Base-by-base conservation (phyloP, 768 basidiomycete species). In the Royoungia palumana region DNA sequence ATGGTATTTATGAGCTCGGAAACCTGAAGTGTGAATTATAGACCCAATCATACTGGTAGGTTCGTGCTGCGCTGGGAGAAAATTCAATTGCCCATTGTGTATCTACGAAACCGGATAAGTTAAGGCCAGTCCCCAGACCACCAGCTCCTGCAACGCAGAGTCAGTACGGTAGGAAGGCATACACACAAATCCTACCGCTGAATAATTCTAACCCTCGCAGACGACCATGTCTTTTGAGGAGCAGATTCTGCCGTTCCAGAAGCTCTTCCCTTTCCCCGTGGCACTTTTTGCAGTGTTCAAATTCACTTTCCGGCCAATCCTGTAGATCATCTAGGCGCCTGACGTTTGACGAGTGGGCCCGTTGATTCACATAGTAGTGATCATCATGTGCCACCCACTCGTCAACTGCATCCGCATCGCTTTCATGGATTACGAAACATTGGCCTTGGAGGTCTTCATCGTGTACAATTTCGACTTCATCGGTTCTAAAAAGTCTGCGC, bases 51-150 rank as follows among this genome's bases (percentile, higher is more conserved):
- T 54, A 88, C 87, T 69, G 59, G 47, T 81, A 86, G 2, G 85
- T 86, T 43, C 69, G 69, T 3, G 85, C 83, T 27, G 87, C 85
- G 46, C 82, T 72, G 14, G 78, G 74, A 0, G 75, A 78, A 54
- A 75, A 79, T 60, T 89, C 87, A 0, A 89, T 73, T 0, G 86
- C 87, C 74, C 83, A 87, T 55, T 70, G 74, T 1, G 83, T 84
- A 16, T 83, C 70, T 7, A 88, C 78, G 62, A 77, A 80, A 0
- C 75, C 75, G 6, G 83, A 81, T 54, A 81, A 58, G 41, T 80
- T 74, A 49, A 89, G 68, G 2, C 88, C 87, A 30, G 80, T 76
- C 4, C 85, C 83, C 6, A 90, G 73, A 3, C 87, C 87, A 43
- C 87, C 87, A 32, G 85, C 87, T 62, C 87, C 86, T 88, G 49